Evolutionary conservation across 768 basidiomycete genomes (phyloP).

Genomic region (Fomitopsis pulvina): DNA sequence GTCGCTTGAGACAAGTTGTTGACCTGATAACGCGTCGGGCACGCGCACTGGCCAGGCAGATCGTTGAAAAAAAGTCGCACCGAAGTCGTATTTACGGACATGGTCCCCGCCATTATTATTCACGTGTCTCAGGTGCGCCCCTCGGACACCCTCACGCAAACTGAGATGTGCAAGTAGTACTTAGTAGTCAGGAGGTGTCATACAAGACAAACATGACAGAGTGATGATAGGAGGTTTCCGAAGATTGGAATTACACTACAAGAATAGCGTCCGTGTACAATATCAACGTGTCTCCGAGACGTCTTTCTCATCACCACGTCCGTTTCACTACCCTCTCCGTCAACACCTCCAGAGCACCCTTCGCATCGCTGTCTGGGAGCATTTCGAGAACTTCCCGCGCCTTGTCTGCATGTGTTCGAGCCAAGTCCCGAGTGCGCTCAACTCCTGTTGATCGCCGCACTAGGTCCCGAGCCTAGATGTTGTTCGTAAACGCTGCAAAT

Average conservation of each 20-base stretch:
- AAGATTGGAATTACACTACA: background rate
- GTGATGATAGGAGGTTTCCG: background rate
- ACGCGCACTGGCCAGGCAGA: too few relatives aligned
- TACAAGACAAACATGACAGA: background rate
- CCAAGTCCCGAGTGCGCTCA: slow-evolving; percentile 72
- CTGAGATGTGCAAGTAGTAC: too few relatives aligned
- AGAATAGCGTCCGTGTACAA: slow-evolving; percentile 1
- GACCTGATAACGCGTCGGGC: too few relatives aligned
- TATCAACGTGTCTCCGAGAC: background rate
- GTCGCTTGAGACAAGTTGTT: too few relatives aligned
- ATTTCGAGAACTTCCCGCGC: slow-evolving; percentile 62
- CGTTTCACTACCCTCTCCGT: slow-evolving; percentile 62
- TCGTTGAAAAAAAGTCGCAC: too few relatives aligned
- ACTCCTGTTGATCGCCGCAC: slow-evolving; percentile 70
- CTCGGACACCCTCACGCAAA: background rate
- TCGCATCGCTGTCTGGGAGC: slow-evolving; percentile 79
- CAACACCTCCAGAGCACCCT: slow-evolving; percentile 65
- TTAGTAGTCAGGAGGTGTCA: too few relatives aligned
- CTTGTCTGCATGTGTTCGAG: slow-evolving; percentile 64
- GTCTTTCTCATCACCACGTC: slow-evolving; percentile 34
- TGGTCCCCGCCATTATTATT: too few relatives aligned
- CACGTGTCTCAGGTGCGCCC: background rate
- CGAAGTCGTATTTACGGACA: too few relatives aligned
- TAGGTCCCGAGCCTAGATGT: slow-evolving; percentile 53
- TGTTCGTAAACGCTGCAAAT: slow-evolving; percentile 1